Percentiles rank a stretch among this genome's conserved stretches.
These are phyloP conservation scores for Pholiota molesta DNA, from an alignment of 768 basidiomycete genomes.

Conservation along the genomic window DNA sequence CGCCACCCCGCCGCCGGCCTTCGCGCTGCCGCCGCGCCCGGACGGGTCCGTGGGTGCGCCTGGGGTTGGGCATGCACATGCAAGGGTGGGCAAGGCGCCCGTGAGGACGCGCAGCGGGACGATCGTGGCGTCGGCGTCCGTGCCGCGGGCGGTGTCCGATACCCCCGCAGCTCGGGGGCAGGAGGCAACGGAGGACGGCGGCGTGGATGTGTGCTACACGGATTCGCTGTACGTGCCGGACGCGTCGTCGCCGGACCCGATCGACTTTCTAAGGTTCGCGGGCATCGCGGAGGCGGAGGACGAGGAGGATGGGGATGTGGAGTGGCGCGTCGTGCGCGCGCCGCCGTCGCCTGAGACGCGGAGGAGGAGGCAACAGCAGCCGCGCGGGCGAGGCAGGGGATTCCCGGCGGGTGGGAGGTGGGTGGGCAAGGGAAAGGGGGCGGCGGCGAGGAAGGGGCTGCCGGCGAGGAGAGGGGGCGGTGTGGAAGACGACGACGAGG, in stretches of 20 bases:
- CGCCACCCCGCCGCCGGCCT: conserved; percentile 8
- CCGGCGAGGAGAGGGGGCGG: conserved; percentile 16
- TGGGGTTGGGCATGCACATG: background rate
- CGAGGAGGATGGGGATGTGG: conserved; percentile 9
- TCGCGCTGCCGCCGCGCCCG: conserved; percentile 9
- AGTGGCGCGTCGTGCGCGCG: conserved; percentile 39
- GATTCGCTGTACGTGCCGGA: conserved; percentile 26
- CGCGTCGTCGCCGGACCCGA: conserved; percentile 27
- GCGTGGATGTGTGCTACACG: conserved; percentile 18
- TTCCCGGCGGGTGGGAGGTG: background rate
- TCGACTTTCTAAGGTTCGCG: conserved; percentile 26
- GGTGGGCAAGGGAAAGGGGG: background rate
- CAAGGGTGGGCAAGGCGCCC: conserved; percentile 5
- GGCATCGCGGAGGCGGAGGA: conserved; percentile 21
- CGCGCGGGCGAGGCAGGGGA: background rate
- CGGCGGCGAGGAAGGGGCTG: background rate
- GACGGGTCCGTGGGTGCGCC: background rate
- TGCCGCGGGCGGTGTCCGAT: conserved; percentile 1
- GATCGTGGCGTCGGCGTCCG: conserved; percentile 21
- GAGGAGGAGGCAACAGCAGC: conserved; percentile 16
- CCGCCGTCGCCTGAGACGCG: conserved; percentile 38
- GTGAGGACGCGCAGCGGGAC: conserved; percentile 36
- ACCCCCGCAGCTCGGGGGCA: conserved; percentile 22
- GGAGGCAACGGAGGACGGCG: conserved; percentile 10
- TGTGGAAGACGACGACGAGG: conserved; percentile 15